phyloP scores from a whole-genome alignment of 2,329 filamentous ascomycete genomes.

The Fulvia fulva region DNA sequence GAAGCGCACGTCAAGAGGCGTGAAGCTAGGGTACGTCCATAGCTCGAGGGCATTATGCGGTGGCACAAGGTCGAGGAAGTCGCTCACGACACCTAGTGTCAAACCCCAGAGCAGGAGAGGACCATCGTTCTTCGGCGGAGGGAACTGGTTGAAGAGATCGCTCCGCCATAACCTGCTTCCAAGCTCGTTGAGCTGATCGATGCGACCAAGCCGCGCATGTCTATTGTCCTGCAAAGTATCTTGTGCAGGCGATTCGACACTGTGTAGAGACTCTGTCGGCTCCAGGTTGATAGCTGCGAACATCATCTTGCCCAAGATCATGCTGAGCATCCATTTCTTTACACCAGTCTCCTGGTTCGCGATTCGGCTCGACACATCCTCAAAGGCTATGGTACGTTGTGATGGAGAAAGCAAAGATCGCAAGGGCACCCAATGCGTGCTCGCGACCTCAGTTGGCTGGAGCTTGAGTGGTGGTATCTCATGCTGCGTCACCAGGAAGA shows the following conservation, averaged over 20 bases:
- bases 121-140: slow-evolving; percentile 33
- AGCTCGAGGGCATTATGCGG: slow-evolving; percentile 58
- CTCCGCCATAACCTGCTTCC: slow-evolving; percentile 19
- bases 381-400: slow-evolving; percentile 59
- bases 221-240: slow-evolving; percentile 27
- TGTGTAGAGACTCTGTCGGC: slow-evolving; percentile 59
- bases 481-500: slow-evolving; percentile 59
- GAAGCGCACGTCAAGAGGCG: slow-evolving; percentile 56
- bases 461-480: slow-evolving; percentile 55
- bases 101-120: slow-evolving; percentile 65
- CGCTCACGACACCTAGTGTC: slow-evolving; percentile 62
- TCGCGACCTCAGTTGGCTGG: slow-evolving; percentile 66
- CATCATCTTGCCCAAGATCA: slow-evolving; percentile 61
- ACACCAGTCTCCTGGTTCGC: slow-evolving; percentile 53
- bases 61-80: slow-evolving; percentile 65
- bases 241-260: slow-evolving; percentile 39
- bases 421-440: slow-evolving; percentile 66
- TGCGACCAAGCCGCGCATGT: slow-evolving; percentile 16
- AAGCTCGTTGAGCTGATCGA: slow-evolving; percentile 14
- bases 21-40: slow-evolving; percentile 68
- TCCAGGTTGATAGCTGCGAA: slow-evolving; percentile 62
- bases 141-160: slow-evolving; percentile 30
- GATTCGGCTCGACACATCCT: slow-evolving; percentile 61
- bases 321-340: slow-evolving; percentile 52
- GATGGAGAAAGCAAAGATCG: slow-evolving; percentile 57